A percentile compares a stretch with the other conserved stretches of the same genome.
phyloP scores from a whole-genome alignment of 2,329 filamentous ascomycete genomes.

The Apiospora rasikravindrae region DNA sequence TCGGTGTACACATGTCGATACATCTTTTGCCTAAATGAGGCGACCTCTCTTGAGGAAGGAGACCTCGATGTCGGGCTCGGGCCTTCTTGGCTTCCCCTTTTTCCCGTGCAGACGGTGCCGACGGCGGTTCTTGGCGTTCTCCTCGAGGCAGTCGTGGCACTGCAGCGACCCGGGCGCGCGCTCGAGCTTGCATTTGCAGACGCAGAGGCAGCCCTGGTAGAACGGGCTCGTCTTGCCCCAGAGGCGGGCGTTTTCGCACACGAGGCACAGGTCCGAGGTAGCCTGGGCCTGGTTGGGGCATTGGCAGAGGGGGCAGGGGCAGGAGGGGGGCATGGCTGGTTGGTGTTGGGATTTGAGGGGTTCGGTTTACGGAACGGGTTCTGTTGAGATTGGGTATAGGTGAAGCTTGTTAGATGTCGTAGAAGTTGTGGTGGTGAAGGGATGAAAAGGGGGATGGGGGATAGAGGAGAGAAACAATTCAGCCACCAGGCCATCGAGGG shows the following conservation, averaged over 20 bases:
- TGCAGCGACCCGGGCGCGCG: conserved; percentile 17
- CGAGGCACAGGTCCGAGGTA: conserved; percentile 18
- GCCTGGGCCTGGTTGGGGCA: background rate
- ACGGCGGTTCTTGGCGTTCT: conserved; percentile 3
- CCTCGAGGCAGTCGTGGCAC: conserved; percentile 13
- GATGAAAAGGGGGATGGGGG: background rate
- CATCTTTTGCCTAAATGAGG: no score
- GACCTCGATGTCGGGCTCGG: no score
- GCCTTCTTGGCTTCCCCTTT: no score
- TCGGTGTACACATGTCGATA: no score
- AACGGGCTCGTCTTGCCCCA: conserved; percentile 25
- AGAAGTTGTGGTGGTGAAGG: background rate
- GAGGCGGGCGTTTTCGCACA: conserved; percentile 25
- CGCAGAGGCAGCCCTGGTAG: conserved; percentile 26
- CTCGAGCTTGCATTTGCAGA: conserved; percentile 26
- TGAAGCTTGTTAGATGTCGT: background rate
- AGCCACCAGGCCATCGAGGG: background rate
- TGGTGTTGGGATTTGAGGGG: background rate
- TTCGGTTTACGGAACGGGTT: background rate
- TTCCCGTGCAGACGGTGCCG: conserved; percentile 12
- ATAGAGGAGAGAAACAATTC: background rate
- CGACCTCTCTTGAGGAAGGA: no score
- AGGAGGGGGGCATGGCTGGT: background rate
- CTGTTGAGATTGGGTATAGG: background rate
- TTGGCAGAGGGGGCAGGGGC: background rate